Conservation (phyloP, 1,284 basidiomycete genomes). For the Sporisorium reilianum region DNA sequence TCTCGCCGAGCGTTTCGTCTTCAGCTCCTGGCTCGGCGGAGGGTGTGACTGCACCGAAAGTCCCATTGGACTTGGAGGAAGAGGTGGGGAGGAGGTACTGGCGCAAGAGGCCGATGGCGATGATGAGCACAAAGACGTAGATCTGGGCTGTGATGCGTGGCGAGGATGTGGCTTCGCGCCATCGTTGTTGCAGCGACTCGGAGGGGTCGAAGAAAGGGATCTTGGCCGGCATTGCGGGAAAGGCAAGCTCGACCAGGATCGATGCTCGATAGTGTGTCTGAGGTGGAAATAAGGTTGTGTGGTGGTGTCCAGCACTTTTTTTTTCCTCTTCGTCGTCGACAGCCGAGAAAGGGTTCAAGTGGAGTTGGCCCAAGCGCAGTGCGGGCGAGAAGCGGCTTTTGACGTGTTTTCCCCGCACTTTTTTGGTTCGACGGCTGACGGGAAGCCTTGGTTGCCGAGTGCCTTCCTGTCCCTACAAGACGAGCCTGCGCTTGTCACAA, state of each 20-base stretch:
- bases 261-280: background rate
- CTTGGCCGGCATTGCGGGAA: slow-evolving; percentile 37
- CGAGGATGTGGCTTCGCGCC: slow-evolving; percentile 23
- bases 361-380: slow-evolving; percentile 4
- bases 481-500: too few species aligned
- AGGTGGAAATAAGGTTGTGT: background rate
- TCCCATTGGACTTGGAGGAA: background rate
- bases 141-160: slow-evolving; percentile 33
- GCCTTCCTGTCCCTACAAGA: too few species aligned
- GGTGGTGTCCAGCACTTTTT: background rate
- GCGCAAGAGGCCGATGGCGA: slow-evolving; percentile 31
- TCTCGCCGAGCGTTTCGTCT: slow-evolving; percentile 51
- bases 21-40: slow-evolving; percentile 21
- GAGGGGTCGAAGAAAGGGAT: slow-evolving; percentile 39
- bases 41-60: slow-evolving; percentile 9
- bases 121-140: slow-evolving; percentile 39
- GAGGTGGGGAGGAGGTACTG: slow-evolving; percentile 18
- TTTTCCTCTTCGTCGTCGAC: background rate
- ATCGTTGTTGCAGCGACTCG: slow-evolving; percentile 32
- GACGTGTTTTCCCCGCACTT: slow-evolving; percentile 25
- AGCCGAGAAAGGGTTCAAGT: slow-evolving; percentile 1
- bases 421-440: slow-evolving; percentile 3
- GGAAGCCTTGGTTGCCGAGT: slow-evolving; percentile 3
- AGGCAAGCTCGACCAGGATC: background rate
- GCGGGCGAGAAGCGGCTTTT: slow-evolving; percentile 11